Conservation (phyloP, 306 rosid species). For the Castanospermum australe region DNA sequence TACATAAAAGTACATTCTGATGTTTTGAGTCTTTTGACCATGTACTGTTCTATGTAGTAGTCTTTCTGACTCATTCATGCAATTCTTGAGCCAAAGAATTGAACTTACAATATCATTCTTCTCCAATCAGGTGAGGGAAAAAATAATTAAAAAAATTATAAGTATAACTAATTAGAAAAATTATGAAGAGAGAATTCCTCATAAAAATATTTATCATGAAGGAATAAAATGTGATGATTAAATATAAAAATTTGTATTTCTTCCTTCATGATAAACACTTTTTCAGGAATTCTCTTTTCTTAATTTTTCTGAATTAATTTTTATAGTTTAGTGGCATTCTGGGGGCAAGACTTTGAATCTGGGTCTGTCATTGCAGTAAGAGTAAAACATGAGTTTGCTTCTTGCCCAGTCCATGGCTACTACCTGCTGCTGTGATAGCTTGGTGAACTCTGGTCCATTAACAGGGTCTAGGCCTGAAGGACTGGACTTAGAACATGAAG, state of each 20-base stretch:
- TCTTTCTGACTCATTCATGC: neutral
- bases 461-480: constrained; percentile 63
- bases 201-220: constrained; percentile 20
- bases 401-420: constrained; percentile 93
- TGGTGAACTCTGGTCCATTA: constrained; percentile 69
- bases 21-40: neutral
- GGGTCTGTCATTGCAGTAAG: constrained; percentile 72
- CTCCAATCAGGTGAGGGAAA: neutral
- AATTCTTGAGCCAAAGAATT: constrained; percentile 13
- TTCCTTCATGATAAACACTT: constrained; percentile 18
- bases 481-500: constrained; percentile 52
- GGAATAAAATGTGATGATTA: neutral
- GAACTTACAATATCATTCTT: constrained; percentile 17
- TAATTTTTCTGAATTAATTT: neutral
- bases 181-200: neutral
- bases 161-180: neutral
- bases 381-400: constrained; percentile 91
- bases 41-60: neutral
- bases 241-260: neutral
- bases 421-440: constrained; percentile 65
- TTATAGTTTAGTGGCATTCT: constrained; percentile 56
- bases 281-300: neutral
- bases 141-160: neutral
- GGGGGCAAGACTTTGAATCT: constrained; percentile 85
- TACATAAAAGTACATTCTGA: neutral